Conservation (phyloP, 257 asterid genomes). For the Penstemon eatonii region DNA sequence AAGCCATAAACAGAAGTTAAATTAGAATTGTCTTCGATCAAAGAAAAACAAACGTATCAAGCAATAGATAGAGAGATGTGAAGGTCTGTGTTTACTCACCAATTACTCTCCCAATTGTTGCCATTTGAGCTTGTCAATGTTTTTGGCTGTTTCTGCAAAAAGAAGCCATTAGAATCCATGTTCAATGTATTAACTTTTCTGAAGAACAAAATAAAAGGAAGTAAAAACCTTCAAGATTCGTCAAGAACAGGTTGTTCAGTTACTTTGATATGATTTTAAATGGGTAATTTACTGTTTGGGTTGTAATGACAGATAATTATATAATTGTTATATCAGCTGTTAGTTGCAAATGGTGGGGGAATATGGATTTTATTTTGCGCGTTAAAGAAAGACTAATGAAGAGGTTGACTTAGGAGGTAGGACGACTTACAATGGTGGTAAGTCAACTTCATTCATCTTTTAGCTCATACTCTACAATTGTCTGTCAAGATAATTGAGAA, state of each 20-base stretch:
- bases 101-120: conserved; percentile 33
- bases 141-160: background rate
- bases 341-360: no score
- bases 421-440: background rate
- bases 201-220: background rate
- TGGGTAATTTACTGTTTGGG: no score
- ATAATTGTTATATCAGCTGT: no score
- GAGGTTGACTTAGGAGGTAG: background rate
- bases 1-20: background rate
- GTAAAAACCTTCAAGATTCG: background rate
- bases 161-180: background rate
- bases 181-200: background rate
- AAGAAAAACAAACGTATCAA: no score
- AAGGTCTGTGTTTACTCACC: conserved; percentile 22
- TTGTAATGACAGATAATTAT: conserved; percentile 14
- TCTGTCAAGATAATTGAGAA: no score
- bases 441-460: conserved; percentile 3
- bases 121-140: conserved; percentile 24
- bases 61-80: no score
- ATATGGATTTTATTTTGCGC: background rate
- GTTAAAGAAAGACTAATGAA: conserved; percentile 18
- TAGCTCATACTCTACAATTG: no score
- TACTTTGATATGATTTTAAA: no score
- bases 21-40: no score
- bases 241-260: no score